phyloP scores from a whole-genome alignment of 78 protist genomes.

The Neovahlkampfia damariscottae region DNA sequence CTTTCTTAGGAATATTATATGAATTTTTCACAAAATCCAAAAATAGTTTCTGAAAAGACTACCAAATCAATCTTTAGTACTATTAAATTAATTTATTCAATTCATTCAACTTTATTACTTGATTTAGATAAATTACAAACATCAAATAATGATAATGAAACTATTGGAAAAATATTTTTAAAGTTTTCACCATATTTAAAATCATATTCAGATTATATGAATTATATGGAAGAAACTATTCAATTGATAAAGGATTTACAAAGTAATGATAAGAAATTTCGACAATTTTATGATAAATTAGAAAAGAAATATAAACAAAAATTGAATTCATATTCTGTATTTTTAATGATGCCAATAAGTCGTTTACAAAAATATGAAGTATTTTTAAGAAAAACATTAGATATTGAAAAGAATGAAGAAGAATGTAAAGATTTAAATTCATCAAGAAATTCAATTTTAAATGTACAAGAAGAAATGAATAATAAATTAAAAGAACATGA shows the following conservation, averaged over 20 bases:
- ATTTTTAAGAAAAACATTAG: too few species aligned
- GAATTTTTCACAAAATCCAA: neutral
- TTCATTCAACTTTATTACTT: neutral
- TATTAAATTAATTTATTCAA: neutral
- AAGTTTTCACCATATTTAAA: neutral
- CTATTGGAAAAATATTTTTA: neutral
- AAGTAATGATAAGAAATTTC: neutral
- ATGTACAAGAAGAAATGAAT: too few species aligned
- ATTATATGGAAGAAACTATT: neutral
- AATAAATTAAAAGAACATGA: too few species aligned
- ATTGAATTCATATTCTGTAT: too few species aligned
- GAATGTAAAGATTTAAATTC: too few species aligned
- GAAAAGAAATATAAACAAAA: neutral
- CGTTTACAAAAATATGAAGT: too few species aligned
- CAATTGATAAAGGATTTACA: neutral
- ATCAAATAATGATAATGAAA: neutral
- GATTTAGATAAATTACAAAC: neutral
- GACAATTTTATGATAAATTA: neutral
- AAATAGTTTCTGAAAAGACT: neutral
- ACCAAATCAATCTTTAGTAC: too few species aligned
- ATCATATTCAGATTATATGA: neutral
- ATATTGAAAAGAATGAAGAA: too few species aligned
- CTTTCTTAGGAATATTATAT: neutral
- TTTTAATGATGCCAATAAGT: too few species aligned
- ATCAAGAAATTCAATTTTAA: too few species aligned